Evolutionary conservation across 2,329 filamentous ascomycete genomes (phyloP).

Genomic region (Fusarium pininemorale): DNA sequence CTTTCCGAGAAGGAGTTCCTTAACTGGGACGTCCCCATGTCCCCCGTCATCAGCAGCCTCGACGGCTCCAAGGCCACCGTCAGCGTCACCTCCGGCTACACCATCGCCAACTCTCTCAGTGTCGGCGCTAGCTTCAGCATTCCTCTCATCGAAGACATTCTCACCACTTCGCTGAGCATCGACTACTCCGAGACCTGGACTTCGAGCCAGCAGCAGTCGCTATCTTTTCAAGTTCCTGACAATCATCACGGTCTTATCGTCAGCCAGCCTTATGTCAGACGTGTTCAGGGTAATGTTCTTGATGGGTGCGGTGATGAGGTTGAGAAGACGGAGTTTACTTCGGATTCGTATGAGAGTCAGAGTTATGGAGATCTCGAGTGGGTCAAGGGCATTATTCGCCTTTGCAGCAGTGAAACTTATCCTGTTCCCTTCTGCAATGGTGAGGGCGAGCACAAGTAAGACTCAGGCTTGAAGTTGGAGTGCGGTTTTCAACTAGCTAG

Average conservation of each 20-base stretch:
- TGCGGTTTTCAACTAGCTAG: accelerated
- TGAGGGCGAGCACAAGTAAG: conserved; percentile 28
- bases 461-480: accelerated
- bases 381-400: conserved; percentile 38
- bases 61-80: conserved; percentile 23
- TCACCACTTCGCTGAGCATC: conserved; percentile 14
- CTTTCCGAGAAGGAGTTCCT: conserved; percentile 32
- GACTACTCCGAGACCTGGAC: conserved; percentile 27
- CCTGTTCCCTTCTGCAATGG: conserved; percentile 36
- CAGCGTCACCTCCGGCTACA: conserved; percentile 17
- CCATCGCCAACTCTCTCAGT: conserved; percentile 24
- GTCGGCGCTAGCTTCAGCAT: conserved; percentile 3
- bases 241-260: conserved; percentile 34
- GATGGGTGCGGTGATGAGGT: conserved; percentile 27
- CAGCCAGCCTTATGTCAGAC: conserved; percentile 37
- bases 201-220: conserved; percentile 23
- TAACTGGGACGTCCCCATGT: conserved; percentile 39
- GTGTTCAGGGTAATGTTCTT: conserved; percentile 24
- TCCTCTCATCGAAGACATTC: conserved; percentile 1
- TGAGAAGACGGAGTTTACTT: conserved; percentile 15
- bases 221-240: conserved; percentile 23
- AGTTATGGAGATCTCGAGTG: conserved; percentile 30
- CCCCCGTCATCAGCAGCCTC: conserved; percentile 33
- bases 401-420: conserved; percentile 34
- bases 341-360: conserved; percentile 30